Percentiles rank a stretch among this genome's conserved stretches.
These are phyloP conservation scores for Noccaea bulbosa DNA, from an alignment of 345 rosid species.

Conservation along the genomic window DNA sequence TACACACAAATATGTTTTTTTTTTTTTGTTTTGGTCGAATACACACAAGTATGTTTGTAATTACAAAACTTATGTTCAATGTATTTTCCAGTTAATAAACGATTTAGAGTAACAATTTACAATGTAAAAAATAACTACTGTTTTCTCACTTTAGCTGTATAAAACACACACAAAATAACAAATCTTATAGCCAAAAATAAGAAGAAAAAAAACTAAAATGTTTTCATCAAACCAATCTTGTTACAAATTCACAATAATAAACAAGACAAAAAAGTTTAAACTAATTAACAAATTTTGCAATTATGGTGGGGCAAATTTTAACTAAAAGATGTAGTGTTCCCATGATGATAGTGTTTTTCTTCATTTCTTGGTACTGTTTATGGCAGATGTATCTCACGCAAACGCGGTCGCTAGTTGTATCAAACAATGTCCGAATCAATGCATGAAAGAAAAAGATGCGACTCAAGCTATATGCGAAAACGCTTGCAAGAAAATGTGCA, in stretches of 20 bases:
- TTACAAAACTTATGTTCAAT: no score
- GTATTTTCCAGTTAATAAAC: no score
- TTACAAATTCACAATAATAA: background rate
- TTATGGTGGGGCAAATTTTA: background rate
- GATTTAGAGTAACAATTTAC: no score
- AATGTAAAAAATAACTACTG: no score
- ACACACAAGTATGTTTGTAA: no score
- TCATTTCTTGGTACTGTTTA: background rate
- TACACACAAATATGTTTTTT: no score
- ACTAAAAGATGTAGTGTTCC: background rate
- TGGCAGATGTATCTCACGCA: slow-evolving; percentile 1
- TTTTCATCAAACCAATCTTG: background rate
- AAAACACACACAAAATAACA: no score
- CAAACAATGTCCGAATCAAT: slow-evolving; percentile 8
- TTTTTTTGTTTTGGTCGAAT: no score
- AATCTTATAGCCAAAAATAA: no score
- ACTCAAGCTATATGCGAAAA: slow-evolving; percentile 1
- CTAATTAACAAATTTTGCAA: background rate
- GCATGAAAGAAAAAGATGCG: slow-evolving; percentile 14
- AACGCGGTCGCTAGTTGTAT: background rate
- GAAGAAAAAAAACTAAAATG: no score
- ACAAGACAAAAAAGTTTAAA: background rate
- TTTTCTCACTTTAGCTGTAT: no score
- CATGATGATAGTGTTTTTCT: background rate
- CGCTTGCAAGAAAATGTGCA: slow-evolving; percentile 10